phyloP scores from a whole-genome alignment of 2,329 filamentous ascomycete species.

The Ilyonectria sp. region DNA sequence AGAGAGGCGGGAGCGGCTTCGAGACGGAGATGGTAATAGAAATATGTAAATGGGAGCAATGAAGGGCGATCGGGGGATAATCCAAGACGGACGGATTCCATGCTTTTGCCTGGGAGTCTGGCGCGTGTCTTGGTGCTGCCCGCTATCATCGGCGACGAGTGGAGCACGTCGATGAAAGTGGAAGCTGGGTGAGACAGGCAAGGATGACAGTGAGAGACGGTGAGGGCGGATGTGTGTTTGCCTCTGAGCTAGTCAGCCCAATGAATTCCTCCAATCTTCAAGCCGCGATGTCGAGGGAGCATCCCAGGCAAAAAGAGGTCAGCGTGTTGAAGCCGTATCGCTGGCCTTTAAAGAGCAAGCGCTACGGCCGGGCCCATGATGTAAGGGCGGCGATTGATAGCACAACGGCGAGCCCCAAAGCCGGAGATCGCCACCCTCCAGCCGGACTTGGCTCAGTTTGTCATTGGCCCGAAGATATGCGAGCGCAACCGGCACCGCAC shows the following conservation, averaged over 20 bases:
- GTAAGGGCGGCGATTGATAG: conserved; percentile 27
- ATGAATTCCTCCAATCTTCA: conserved; percentile 8
- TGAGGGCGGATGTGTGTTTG: background rate
- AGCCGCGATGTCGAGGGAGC: background rate
- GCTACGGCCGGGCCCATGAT: conserved; percentile 25
- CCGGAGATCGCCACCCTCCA: conserved; percentile 42
- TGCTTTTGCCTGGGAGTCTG: background rate
- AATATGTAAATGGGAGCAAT: background rate
- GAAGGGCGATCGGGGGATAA: background rate
- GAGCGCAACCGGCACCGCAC: background rate
- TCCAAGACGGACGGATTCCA: background rate
- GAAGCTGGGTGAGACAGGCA: conserved; percentile 15
- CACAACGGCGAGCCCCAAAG: conserved; percentile 29
- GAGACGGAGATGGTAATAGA: background rate
- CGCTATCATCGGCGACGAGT: conserved; percentile 25
- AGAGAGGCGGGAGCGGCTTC: background rate
- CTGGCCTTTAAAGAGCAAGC: conserved; percentile 15
- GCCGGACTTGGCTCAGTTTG: background rate
- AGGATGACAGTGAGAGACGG: background rate
- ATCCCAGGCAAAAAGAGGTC: conserved; percentile 7
- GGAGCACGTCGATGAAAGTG: conserved; percentile 14
- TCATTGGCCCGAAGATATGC: conserved; percentile 24
- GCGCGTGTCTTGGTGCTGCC: background rate
- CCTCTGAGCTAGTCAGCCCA: conserved; percentile 4
- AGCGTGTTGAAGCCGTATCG: conserved; percentile 20